These are phyloP conservation scores for Penicillium brevicompactum DNA, from an alignment of 2,329 filamentous ascomycete genomes.

Conservation along the genomic window DNA sequence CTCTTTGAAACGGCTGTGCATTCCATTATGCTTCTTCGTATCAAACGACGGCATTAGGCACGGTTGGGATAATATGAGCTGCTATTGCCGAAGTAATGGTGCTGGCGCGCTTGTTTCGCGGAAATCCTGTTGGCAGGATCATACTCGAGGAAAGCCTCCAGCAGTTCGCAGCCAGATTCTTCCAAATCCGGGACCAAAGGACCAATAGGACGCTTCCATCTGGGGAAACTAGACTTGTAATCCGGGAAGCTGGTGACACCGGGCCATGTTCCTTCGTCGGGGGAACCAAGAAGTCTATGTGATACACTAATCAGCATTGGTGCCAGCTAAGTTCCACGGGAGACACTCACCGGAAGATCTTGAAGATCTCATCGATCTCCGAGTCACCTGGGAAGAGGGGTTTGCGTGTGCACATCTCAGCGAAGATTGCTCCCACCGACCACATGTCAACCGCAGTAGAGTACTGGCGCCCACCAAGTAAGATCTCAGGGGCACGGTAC, in stretches of 20 bases:
- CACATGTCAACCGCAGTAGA: conserved; percentile 99
- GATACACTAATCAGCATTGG: neutral
- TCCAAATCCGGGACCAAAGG: conserved; percentile 58
- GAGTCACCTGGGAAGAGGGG: conserved; percentile 96
- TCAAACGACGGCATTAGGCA: neutral
- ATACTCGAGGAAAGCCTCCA: conserved; percentile 74
- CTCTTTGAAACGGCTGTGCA: too few species aligned
- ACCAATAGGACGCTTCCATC: neutral
- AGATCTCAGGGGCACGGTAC: conserved; percentile 95
- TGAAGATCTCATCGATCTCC: conserved; percentile 94
- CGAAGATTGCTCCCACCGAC: conserved; percentile 99
- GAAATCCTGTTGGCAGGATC: conserved; percentile 83
- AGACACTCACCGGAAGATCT: conserved; percentile 73
- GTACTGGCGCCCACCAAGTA: conserved; percentile 93
- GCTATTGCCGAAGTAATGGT: conserved; percentile 72
- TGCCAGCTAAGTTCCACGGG: neutral
- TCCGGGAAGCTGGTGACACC: conserved; percentile 92
- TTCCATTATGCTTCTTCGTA: neutral
- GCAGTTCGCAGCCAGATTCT: conserved; percentile 52
- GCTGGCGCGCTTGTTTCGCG: conserved; percentile 79
- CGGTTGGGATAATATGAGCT: conserved; percentile 47
- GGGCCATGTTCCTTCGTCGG: conserved; percentile 92
- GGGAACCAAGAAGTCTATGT: conserved; percentile 83
- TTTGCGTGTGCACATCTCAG: conserved; percentile 97
- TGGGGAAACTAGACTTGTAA: conserved; percentile 88